Base-by-base conservation (phyloP, 2,329 filamentous ascomycete species). In the Claviceps purpurea region DNA sequence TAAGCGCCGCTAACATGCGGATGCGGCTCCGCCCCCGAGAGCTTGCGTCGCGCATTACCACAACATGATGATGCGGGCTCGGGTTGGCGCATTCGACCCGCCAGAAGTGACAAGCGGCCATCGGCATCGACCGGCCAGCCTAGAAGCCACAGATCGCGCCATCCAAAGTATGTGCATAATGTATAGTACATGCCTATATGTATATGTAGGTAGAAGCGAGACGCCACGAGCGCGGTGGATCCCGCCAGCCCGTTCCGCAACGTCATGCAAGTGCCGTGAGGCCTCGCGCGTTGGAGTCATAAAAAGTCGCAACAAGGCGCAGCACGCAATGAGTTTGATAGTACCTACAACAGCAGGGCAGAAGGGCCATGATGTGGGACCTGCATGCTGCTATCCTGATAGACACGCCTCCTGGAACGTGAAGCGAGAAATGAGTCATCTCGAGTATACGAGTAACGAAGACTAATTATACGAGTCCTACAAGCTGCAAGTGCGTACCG, bases 191-290 rank as follows among this genome's bases (percentile, higher is more conserved):
- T 22, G 4, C 22, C 22, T 22, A 22, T 4, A 42, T 11, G 10
- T 41, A 41, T n/a, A 1, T 22, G 22, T 11, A 11, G 0, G 4
- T 11, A 40, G 38, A 40, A 7, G 52, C 52, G 44, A 54, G 52
- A 54, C 52, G 52, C 52, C 52, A 54, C 49, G 49, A 54, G 52
- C 18, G 34, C 24, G 18, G 49, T 54, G 52, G 49, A 41, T 50
- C 44, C 43, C 37, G 26, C 8, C 37, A 6, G 18, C 10, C 5
- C 13, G 48, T 30, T 1, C 26, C 26, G 26, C 26, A 30, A 30
- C 40, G 40, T 49, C 41, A 44, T 49, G 51, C 47, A 47, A 30
- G 18, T 47, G 37, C 38, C 24, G 42, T 52, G 51, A 42, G 24
- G 34, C 37, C 37, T 47, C 39, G 50, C 38, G 38, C 37, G 47